A percentile compares a stretch with the other conserved stretches of the same genome.
Conservation (phyloP, 495 filamentous ascomycete genomes). For the Cercophora scortea region DNA sequence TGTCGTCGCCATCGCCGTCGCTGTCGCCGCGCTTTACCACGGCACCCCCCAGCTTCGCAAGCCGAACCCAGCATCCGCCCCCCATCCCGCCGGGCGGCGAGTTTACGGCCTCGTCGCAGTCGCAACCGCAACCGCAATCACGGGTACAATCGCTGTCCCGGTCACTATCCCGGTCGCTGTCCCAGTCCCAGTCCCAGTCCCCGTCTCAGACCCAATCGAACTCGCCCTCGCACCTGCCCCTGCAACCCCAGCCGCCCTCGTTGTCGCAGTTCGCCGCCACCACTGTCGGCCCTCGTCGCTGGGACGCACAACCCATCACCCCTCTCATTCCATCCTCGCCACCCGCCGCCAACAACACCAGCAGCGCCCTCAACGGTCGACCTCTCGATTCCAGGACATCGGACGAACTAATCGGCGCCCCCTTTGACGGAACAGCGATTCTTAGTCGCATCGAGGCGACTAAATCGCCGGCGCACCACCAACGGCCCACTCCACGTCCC, state of each 20-base stretch:
- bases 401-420: slow-evolving; percentile 63
- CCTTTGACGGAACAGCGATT: slow-evolving; percentile 63
- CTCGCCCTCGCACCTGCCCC: neutral
- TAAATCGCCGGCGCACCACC: slow-evolving; percentile 30
- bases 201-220: neutral
- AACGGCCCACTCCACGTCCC: slow-evolving; percentile 24
- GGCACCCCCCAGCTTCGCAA: slow-evolving; percentile 14
- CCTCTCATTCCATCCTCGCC: no score
- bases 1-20: no score
- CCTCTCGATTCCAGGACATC: slow-evolving; percentile 56
- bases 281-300: neutral
- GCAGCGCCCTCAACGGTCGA: slow-evolving; percentile 5
- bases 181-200: neutral
- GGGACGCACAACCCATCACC: no score
- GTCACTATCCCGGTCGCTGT: neutral
- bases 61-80: slow-evolving; percentile 22
- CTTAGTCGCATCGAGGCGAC: slow-evolving; percentile 60
- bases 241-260: no score
- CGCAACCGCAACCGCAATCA: slow-evolving; percentile 9
- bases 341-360: neutral
- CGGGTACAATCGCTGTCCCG: neutral
- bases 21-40: slow-evolving; percentile 23
- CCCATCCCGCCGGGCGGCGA: slow-evolving; percentile 27
- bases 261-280: neutral
- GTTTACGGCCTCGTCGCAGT: slow-evolving; percentile 13